These are phyloP conservation scores for Anthracocystis setariae DNA, from an alignment of 1,284 basidiomycete species.

Conservation along the genomic window DNA sequence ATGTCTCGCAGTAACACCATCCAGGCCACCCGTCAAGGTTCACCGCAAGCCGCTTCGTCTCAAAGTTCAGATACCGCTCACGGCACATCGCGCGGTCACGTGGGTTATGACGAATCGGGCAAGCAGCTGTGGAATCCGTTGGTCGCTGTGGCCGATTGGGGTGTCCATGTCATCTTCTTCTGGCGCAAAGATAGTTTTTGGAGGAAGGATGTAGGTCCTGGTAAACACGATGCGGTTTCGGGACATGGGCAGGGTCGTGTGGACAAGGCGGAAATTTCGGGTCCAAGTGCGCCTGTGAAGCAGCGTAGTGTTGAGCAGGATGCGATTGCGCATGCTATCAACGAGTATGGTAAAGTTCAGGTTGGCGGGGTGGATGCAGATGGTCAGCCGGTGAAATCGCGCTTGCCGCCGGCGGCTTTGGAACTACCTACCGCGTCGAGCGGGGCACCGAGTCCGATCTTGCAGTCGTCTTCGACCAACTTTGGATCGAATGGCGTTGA, in stretches of 20 bases:
- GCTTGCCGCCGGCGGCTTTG: slow-evolving; percentile 31
- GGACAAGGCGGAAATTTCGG: slow-evolving; percentile 22
- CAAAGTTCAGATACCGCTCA: slow-evolving; percentile 7
- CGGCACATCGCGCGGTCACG: slow-evolving; percentile 23
- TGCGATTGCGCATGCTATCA: slow-evolving; percentile 1
- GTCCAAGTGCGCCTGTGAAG: slow-evolving; percentile 17
- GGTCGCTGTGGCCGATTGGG: slow-evolving; percentile 31
- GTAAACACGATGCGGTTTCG: slow-evolving; percentile 23
- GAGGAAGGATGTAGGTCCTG: slow-evolving; percentile 45
- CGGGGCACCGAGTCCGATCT: slow-evolving; percentile 9
- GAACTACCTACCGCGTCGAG: slow-evolving; percentile 24
- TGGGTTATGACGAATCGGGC: slow-evolving; percentile 25
- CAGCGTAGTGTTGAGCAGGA: slow-evolving; percentile 35
- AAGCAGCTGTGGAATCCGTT: slow-evolving; percentile 57
- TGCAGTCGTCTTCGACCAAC: slow-evolving; percentile 13
- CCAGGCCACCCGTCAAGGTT: slow-evolving; percentile 6
- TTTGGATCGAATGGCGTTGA: neutral
- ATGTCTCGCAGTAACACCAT: slow-evolving; percentile 38
- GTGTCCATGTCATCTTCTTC: slow-evolving; percentile 38
- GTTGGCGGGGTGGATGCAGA: slow-evolving; percentile 13
- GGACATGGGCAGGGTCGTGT: slow-evolving; percentile 2
- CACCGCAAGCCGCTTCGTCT: slow-evolving; percentile 1
- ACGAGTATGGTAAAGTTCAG: neutral
- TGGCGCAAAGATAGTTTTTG: slow-evolving; percentile 59
- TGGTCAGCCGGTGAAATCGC: slow-evolving; percentile 18